Conservation (phyloP, 2,329 filamentous ascomycete species). For the Stemphylium vesicarium region DNA sequence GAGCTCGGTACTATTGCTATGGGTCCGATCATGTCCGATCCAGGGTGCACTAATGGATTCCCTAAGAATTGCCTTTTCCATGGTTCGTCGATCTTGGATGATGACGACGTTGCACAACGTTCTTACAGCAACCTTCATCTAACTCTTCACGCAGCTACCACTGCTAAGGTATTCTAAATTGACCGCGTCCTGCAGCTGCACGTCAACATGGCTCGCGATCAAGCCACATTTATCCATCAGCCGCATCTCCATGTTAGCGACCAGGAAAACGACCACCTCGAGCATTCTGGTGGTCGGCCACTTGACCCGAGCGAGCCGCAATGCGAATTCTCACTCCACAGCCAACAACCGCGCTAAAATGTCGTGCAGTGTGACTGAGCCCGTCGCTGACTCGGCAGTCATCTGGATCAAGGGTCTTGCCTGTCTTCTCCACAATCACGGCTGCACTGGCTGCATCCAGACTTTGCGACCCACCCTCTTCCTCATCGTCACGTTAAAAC, state of each 20-base stretch:
- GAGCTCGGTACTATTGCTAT: conserved; percentile 10
- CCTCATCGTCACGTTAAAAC: conserved; percentile 3
- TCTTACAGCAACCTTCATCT: not conserved
- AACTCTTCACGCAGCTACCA: not conserved
- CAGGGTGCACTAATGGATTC: conserved; percentile 2
- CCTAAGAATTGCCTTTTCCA: conserved; percentile 11
- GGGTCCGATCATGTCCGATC: conserved; percentile 9
- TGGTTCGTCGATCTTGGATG: conserved; percentile 12
- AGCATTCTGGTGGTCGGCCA: conserved; percentile 21
- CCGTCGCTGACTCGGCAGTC: conserved; percentile 18
- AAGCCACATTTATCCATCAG: not conserved
- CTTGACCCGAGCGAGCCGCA: conserved; percentile 24
- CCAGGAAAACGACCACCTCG: conserved; percentile 11
- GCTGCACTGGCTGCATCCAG: conserved; percentile 21
- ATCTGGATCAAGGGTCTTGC: conserved; percentile 20
- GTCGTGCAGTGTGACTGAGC: conserved; percentile 30
- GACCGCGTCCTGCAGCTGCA: conserved; percentile 9
- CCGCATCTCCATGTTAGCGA: conserved; percentile 5
- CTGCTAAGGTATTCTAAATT: not conserved
- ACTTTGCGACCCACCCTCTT: conserved; percentile 22
- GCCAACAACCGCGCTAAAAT: conserved; percentile 27
- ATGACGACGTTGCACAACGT: conserved; percentile 7
- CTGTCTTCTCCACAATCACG: conserved; percentile 26
- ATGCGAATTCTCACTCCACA: conserved; percentile 22
- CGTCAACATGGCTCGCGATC: conserved; percentile 1